Evolutionary conservation across 345 rosid species (phyloP).

Genomic region (Gossypium turneri): DNA sequence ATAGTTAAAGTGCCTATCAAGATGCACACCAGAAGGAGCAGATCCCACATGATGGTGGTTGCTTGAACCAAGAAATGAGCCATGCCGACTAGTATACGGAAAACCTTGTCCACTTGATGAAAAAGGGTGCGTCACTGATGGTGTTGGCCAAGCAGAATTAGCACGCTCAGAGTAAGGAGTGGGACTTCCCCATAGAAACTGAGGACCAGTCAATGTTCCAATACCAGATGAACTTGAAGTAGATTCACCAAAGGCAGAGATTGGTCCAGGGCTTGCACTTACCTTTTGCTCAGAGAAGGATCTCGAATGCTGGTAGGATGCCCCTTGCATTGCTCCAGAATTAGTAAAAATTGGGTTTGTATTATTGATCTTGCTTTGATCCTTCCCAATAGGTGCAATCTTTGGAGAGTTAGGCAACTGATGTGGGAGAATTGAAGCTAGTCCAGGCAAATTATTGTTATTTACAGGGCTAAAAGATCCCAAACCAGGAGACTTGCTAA

Average conservation of each 20-base stretch:
- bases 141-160: constrained; percentile 55
- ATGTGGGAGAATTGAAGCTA: constrained; percentile 82
- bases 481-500: constrained; percentile 58
- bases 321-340: constrained; percentile 40
- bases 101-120: constrained; percentile 45
- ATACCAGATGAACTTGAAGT: constrained; percentile 47
- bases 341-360: constrained; percentile 46
- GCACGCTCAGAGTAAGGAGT: constrained; percentile 47
- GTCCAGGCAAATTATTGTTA: constrained; percentile 55
- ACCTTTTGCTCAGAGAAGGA: constrained; percentile 49
- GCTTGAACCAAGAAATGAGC: constrained; percentile 52
- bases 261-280: constrained; percentile 39
- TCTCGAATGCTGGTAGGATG: constrained; percentile 47
- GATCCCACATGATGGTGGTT: constrained; percentile 84
- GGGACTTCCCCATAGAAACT: constrained; percentile 90
- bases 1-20: constrained; percentile 51
- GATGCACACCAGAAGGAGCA: constrained; percentile 75
- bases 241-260: constrained; percentile 47
- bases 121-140: constrained; percentile 50
- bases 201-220: constrained; percentile 79
- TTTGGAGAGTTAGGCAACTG: constrained; percentile 53
- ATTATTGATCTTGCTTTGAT: constrained; percentile 52
- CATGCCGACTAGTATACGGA: constrained; percentile 47
- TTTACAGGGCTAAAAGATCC: constrained; percentile 49
- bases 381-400: constrained; percentile 71